These are phyloP conservation scores for Camelina laxa DNA, from an alignment of 345 rosid species.

Conservation along the genomic window DNA sequence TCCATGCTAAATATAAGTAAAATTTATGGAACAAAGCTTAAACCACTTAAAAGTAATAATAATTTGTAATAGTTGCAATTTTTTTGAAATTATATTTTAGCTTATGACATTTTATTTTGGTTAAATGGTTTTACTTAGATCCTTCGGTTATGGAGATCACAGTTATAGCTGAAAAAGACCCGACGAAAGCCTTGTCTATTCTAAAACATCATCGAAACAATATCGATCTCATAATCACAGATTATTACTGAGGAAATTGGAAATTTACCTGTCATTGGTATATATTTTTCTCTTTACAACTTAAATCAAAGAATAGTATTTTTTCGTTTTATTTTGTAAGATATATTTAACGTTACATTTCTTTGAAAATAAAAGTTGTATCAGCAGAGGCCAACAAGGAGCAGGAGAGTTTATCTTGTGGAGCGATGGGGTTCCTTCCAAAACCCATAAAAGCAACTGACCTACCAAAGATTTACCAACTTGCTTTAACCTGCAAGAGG, in stretches of 20 bases:
- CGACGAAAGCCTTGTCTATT: slow-evolving; percentile 58
- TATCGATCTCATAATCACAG: slow-evolving; percentile 65
- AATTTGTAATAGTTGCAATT: no score
- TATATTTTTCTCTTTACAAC: slow-evolving; percentile 13
- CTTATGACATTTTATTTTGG: not conserved
- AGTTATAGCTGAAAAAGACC: slow-evolving; percentile 48
- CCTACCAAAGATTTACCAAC: slow-evolving; percentile 61
- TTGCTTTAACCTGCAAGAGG: slow-evolving; percentile 47
- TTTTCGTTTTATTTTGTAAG: not conserved
- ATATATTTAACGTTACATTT: not conserved
- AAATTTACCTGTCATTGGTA: slow-evolving; percentile 66
- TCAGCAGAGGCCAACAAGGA: slow-evolving; percentile 62
- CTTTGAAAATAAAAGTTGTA: slow-evolving; percentile 56
- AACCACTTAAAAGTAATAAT: no score
- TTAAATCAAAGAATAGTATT: not conserved
- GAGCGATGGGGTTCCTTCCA: slow-evolving; percentile 64
- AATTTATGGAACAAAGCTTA: no score
- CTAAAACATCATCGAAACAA: slow-evolving; percentile 42
- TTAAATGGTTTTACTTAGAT: slow-evolving; percentile 35
- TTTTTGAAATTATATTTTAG: no score
- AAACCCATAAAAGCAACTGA: slow-evolving; percentile 58
- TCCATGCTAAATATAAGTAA: no score
- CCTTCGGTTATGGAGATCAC: slow-evolving; percentile 36
- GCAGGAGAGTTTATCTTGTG: slow-evolving; percentile 55
- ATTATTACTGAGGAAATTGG: slow-evolving; percentile 60